A percentile compares a stretch with the other conserved stretches of the same genome.
phyloP scores from a whole-genome alignment of 1,139 yeast genomes.

The Maudiozyma humilis region DNA sequence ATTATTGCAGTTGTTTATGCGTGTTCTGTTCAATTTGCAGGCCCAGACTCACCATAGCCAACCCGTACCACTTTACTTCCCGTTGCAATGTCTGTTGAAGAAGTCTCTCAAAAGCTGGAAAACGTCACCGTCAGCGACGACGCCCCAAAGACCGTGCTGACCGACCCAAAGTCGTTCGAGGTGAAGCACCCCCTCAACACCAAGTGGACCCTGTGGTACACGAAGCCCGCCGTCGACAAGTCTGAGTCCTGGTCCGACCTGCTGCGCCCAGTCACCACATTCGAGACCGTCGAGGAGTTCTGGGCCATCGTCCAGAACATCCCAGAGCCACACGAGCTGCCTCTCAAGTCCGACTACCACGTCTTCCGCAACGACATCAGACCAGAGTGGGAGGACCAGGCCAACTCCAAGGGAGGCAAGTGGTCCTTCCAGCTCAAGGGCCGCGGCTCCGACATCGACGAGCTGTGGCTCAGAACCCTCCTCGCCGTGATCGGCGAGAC shows the following conservation, averaged over 20 bases:
- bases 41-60: too few relatives aligned
- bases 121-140: slow-evolving; percentile 20
- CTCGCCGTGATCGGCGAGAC: slow-evolving; percentile 94
- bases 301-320: slow-evolving; percentile 97
- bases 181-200: slow-evolving; percentile 79
- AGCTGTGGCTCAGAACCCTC: slow-evolving; percentile 86
- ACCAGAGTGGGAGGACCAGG: slow-evolving; percentile 97
- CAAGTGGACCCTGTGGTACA: slow-evolving; percentile 97
- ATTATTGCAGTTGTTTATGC: too few relatives aligned
- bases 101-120: slow-evolving; percentile 30
- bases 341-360: slow-evolving; percentile 89
- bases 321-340: slow-evolving; percentile 87
- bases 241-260: slow-evolving; percentile 89
- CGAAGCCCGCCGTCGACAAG: slow-evolving; percentile 77
- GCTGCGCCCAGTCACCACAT: slow-evolving; percentile 86
- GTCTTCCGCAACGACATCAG: slow-evolving; percentile 89
- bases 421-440: slow-evolving; percentile 78
- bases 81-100: slow-evolving; percentile 32
- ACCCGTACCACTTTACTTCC: too few relatives aligned
- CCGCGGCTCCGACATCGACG: slow-evolving; percentile 63
- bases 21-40: too few relatives aligned
- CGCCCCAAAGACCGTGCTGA: slow-evolving; percentile 25
- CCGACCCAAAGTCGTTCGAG: slow-evolving; percentile 29
- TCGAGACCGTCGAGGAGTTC: slow-evolving; percentile 91
- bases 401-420: slow-evolving; percentile 87